phyloP scores from a whole-genome alignment of 768 basidiomycete genomes.

The Rhizopogon vesiculosus region DNA sequence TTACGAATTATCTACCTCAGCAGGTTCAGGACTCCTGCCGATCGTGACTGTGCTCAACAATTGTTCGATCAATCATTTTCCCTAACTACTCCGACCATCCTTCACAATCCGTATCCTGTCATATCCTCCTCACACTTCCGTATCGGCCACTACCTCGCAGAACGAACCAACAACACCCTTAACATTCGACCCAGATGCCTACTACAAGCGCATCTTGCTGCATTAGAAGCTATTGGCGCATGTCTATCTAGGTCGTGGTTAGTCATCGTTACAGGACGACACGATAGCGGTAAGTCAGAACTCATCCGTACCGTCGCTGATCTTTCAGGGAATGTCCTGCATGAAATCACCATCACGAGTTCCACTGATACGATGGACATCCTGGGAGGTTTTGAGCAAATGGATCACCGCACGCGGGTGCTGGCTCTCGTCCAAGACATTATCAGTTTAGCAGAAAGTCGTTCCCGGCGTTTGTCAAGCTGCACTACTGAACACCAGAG shows the following conservation, averaged over 20 bases:
- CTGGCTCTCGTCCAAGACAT: conserved; percentile 35
- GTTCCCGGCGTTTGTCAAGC: conserved; percentile 31
- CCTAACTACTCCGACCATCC: conserved; percentile 26
- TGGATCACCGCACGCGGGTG: conserved; percentile 46
- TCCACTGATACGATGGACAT: conserved; percentile 93
- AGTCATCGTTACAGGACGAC: conserved; percentile 78
- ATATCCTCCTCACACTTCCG: conserved; percentile 47
- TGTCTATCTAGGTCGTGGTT: conserved; percentile 80
- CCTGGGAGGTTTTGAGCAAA: conserved; percentile 93
- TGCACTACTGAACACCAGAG: conserved; percentile 13
- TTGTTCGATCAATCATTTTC: conserved; percentile 55
- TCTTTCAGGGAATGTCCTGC: conserved; percentile 61
- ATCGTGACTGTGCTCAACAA: conserved; percentile 47
- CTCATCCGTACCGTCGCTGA: conserved; percentile 67
- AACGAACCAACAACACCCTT: conserved; percentile 28
- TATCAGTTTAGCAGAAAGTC: conserved; percentile 32
- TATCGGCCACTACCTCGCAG: conserved; percentile 55
- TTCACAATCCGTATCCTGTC: conserved; percentile 32
- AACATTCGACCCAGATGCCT: conserved; percentile 43
- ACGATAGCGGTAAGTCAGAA: conserved; percentile 74
- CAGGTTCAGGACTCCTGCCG: conserved; percentile 74
- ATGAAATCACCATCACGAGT: conserved; percentile 75
- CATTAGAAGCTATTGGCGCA: conserved; percentile 71
- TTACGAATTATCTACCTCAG: conserved; percentile 75
- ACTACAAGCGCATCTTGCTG: conserved; percentile 57